These are phyloP conservation scores for Starmerella apis DNA, from an alignment of 805 yeast genomes.

Conservation along the genomic window DNA sequence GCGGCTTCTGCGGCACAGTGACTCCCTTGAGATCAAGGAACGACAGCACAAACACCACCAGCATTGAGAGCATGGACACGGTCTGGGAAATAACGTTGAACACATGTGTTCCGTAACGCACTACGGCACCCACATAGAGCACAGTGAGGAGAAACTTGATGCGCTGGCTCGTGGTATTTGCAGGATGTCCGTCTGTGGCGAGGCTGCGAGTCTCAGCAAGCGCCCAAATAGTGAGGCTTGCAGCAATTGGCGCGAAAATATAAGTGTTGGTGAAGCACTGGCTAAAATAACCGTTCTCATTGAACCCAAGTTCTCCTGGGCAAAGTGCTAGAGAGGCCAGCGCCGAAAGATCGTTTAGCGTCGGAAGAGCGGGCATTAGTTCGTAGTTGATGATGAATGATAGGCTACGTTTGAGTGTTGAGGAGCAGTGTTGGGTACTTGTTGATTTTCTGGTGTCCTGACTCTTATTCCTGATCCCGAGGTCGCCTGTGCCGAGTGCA, in stretches of 20 bases:
- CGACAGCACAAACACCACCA: conserved; percentile 21
- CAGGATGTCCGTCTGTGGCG: conserved; percentile 16
- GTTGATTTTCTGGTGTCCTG: conserved; percentile 2
- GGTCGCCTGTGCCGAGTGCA: not conserved
- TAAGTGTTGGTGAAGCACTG: conserved; percentile 25
- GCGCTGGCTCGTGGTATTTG: conserved; percentile 15
- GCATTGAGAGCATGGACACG: conserved; percentile 15
- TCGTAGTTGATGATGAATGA: not conserved
- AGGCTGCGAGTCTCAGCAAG: conserved; percentile 14
- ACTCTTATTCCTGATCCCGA: not conserved
- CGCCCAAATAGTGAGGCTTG: conserved; percentile 19
- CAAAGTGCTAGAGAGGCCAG: conserved; percentile 21
- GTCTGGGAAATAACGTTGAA: conserved; percentile 22
- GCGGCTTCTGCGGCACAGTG: conserved; percentile 20
- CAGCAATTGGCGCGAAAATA: conserved; percentile 21
- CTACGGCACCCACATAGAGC: conserved; percentile 14
- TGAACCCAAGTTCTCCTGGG: conserved; percentile 19
- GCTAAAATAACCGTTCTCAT: conserved; percentile 24
- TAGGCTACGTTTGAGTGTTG: not conserved
- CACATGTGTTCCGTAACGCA: conserved; percentile 20
- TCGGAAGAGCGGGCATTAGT: not conserved
- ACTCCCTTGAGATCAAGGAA: conserved; percentile 27
- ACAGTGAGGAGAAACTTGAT: conserved; percentile 22
- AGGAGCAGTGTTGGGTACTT: conserved; percentile 1
- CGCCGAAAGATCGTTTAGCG: not conserved